Evolutionary conservation across 495 filamentous ascomycete species (phyloP), one percentile per base, ranked within the genome.

Genomic region (Penicillium lagena): DNA sequence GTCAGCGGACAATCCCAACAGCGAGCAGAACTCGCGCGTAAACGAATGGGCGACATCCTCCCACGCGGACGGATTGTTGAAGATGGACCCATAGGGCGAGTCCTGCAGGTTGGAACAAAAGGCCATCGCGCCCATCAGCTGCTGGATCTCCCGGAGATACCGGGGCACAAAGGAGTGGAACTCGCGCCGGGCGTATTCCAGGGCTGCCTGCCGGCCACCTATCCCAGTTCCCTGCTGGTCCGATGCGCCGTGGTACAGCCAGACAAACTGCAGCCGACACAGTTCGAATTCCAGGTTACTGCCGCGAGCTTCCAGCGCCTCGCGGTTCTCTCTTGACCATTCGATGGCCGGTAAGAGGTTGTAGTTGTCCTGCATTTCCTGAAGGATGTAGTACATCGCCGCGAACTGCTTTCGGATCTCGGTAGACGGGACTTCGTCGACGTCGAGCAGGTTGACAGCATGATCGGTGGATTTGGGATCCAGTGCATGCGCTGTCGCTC

Each of bases 231-330:
- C 45, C 29, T 62, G 35, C 17, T 54, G 51, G 33, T 57, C 46
- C 7, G 58, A 60, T 17, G 63, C 64, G 15, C 76, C 73, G 22
- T 71, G 72, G 85, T 70, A 96, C 0, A 95, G 77, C 80, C 83
- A 88, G 35, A 96, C 75, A 55, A 86, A 97, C 47, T 94, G 86
- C 17, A 97, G 68, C 32, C 85, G 83, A 64, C 80, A 84, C 4
- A 99, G 81, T 39, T 99, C 91, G 40, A 96, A 99, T 58, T 96
- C 91, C 2, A 99, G 78, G 50, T 94, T 95, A 51, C 86, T 90
- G 4, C 91, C 94, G 34, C 93, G 77, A 1, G 77, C 75, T 51
- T 95, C 89, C 17, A 99, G 72, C 15, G 79, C 70, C 12, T 60
- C 60, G 33, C 79, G 81, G 50, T 96, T 82, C 2, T 73, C 60